Evolutionary conservation across 2,329 filamentous ascomycete species (phyloP), one percentile per base, ranked within the genome.

Genomic region (Xylariomycetidae sp.): DNA sequence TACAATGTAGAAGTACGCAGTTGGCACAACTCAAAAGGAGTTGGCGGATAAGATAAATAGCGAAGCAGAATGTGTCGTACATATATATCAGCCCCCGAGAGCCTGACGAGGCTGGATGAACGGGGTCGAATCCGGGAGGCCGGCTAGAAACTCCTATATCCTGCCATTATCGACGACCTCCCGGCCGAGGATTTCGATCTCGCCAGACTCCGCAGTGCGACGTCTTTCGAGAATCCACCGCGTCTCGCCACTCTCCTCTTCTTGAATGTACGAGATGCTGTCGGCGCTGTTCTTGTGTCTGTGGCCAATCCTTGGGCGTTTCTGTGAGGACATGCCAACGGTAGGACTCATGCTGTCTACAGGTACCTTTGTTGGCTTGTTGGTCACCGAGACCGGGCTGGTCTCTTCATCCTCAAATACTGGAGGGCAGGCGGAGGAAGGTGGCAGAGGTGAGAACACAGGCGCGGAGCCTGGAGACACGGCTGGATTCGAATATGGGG

Each of bases 171-270:
- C 70, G 8, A 85, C 70, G 37, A 85, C 64, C 53, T 84, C 76
- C 33, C 81, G 64, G 27, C 74, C 79, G 4, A 84, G 57, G n/a
- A 85, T 57, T 51, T 83, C 77, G 33, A 81, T 58, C 54, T 82
- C 70, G 1, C 81, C 82, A 37, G 66, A 71, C 48, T 85, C 81
- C 1, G 68, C 77, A 3, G 79, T 83, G 22, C 82, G 64, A 33
- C 82, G 67, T 22, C 82, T 62, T 57, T 88, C 83, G 45, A 87
- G 63, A 6, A 87, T 74, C 83, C 82, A 87, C 28, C 80, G 63
- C 35, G 69, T 72, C 43, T 74, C 72, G 1, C 70, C 73, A 7
- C 69, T 69, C 3, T 74, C 67, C 27, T 74, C 67, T 28, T 80
- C 76, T 49, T 82, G 78, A 3, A 72, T 67, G 54, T 88, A 88